Conservation (phyloP, 2,329 filamentous ascomycete genomes). For the Monosporascus sp. region DNA sequence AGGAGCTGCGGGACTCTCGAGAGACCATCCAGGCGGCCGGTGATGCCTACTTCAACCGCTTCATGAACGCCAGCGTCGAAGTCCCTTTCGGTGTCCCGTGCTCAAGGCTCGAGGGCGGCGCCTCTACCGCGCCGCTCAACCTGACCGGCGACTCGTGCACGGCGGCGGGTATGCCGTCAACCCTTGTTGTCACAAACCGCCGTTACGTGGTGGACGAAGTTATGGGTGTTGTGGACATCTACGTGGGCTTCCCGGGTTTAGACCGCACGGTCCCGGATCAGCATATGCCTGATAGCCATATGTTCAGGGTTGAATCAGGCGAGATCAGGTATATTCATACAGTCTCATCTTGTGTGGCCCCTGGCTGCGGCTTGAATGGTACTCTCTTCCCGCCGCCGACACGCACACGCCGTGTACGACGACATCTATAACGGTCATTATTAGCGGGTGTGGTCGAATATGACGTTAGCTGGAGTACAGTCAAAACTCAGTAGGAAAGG, state of each 20-base stretch:
- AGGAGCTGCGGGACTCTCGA: constrained; percentile 18
- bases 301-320: constrained; percentile 23
- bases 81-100: constrained; percentile 23
- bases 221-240: constrained; percentile 23
- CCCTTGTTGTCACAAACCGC: constrained; percentile 22
- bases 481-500: too few species aligned
- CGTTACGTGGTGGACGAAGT: constrained; percentile 25
- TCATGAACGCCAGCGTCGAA: constrained; percentile 18
- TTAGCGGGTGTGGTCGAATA: background rate
- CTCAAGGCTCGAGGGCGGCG: constrained; percentile 23
- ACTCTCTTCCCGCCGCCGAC: background rate
- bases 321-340: constrained; percentile 27
- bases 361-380: constrained; percentile 18
- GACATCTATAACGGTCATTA: background rate
- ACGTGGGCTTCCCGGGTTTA: constrained; percentile 22
- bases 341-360: constrained; percentile 19
- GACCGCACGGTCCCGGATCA: constrained; percentile 13
- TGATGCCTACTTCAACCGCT: constrained; percentile 24
- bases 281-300: constrained; percentile 22
- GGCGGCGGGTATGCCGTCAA: constrained; percentile 21
- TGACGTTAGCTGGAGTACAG: too few species aligned
- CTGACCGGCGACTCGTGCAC: constrained; percentile 21
- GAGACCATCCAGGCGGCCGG: constrained; percentile 23
- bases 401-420: background rate
- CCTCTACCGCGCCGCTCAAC: constrained; percentile 18